Conservation (phyloP, 495 filamentous ascomycete genomes). For the Podospora australis region DNA sequence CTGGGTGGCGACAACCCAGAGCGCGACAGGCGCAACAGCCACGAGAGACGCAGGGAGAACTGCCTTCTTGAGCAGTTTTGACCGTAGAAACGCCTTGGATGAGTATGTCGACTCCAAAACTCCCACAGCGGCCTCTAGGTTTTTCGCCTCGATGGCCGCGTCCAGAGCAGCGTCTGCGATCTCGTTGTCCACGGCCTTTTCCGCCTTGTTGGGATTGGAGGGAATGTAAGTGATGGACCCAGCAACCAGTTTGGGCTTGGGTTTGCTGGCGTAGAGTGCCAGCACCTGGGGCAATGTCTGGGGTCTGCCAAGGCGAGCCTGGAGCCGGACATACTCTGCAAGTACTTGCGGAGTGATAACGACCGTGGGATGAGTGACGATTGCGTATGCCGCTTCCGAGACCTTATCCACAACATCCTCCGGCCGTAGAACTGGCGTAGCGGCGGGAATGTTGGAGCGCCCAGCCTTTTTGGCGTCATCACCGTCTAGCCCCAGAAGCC, state of each 20-base stretch:
- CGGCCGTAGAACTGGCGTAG: constrained; percentile 3
- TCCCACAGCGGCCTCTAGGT: constrained; percentile 67
- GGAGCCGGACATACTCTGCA: constrained; percentile 61
- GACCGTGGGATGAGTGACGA: constrained; percentile 68
- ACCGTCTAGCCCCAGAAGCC: constrained; percentile 25
- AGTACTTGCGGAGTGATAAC: constrained; percentile 74
- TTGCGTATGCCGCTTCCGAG: constrained; percentile 50
- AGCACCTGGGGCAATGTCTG: constrained; percentile 73
- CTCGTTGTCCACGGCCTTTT: constrained; percentile 60
- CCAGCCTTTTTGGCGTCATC: constrained; percentile 12
- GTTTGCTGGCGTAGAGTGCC: constrained; percentile 77
- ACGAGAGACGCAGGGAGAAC: constrained; percentile 35
- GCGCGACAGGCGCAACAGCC: constrained; percentile 57
- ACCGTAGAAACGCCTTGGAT: constrained; percentile 62
- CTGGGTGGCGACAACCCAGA: constrained; percentile 59
- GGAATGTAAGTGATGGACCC: constrained; percentile 52
- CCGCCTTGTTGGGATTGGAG: constrained; percentile 59
- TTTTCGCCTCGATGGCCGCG: constrained; percentile 66
- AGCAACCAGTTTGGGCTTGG: constrained; percentile 55
- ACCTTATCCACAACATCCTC: constrained; percentile 36
- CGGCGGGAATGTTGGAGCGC: constrained; percentile 1
- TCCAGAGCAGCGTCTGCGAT: constrained; percentile 65
- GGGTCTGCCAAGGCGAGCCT: constrained; percentile 62
- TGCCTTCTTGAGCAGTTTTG: constrained; percentile 49
- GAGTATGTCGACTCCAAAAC: constrained; percentile 76